A percentile compares a stretch with the other conserved stretches of the same genome.
phyloP scores from a whole-genome alignment of 2,329 filamentous ascomycete species.

The Alternaria incomplexa region DNA sequence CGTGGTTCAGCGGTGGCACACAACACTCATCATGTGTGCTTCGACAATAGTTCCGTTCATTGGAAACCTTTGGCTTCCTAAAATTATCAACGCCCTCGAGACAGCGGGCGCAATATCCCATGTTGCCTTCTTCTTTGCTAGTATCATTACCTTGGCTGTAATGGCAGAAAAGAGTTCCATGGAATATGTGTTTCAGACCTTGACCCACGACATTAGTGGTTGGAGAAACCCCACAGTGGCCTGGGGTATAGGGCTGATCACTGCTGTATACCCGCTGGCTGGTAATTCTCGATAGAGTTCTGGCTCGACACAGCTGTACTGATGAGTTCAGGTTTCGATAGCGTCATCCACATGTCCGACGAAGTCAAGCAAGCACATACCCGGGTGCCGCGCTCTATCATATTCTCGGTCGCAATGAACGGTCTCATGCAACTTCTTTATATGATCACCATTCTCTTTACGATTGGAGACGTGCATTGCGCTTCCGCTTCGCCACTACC shows the following conservation, averaged over 20 bases:
- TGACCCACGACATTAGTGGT: conserved; percentile 50
- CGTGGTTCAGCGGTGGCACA: conserved; percentile 50
- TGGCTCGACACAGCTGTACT: neutral
- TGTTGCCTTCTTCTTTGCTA: conserved; percentile 56
- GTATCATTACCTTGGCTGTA: conserved; percentile 53
- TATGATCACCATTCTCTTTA: conserved; percentile 53
- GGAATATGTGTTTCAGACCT: conserved; percentile 53
- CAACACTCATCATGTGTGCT: conserved; percentile 54
- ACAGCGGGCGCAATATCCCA: conserved; percentile 54
- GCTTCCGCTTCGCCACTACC: conserved; percentile 38
- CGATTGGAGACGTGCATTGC: conserved; percentile 52
- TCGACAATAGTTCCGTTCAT: conserved; percentile 46
- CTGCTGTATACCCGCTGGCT: conserved; percentile 27
- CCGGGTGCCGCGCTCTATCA: conserved; percentile 45
- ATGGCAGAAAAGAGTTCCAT: conserved; percentile 49
- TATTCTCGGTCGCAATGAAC: conserved; percentile 53
- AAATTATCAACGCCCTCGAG: conserved; percentile 54
- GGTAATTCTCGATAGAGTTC: neutral
- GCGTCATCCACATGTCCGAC: conserved; percentile 51
- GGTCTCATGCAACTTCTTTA: conserved; percentile 51
- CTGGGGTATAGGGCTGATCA: conserved; percentile 47
- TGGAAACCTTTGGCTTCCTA: conserved; percentile 53
- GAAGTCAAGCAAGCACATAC: conserved; percentile 30
- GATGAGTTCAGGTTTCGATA: conserved; percentile 51
- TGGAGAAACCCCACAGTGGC: conserved; percentile 54